Base-by-base conservation (phyloP, 306 rosid species). In the Delonix regia region DNA sequence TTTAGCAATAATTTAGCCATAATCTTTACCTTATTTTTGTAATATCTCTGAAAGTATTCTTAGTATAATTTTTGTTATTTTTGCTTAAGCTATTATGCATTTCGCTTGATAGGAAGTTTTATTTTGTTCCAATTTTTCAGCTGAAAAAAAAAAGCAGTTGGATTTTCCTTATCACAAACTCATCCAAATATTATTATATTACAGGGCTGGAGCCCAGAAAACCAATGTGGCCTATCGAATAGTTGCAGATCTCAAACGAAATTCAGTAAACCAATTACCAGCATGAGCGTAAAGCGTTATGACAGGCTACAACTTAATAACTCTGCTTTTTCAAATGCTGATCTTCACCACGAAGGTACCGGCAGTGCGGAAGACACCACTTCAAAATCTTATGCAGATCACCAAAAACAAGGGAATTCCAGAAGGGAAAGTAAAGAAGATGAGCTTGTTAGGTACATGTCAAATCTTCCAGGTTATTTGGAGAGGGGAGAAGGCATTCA, bases 371-470 rank as follows among this genome's bases (percentile, higher is more conserved):
- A 85, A 48, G 83, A 71, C 7, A 18, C 51, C 73, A 80, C 79
- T 34, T 75, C 77, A 51, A 84, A 84, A 64, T 53, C 81, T 73
- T 79, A 24, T 27, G 79, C 69, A 36, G 77, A 82, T 70, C 83
- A 74, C 53, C 87, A 78, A 75, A 84, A 81, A 72, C 88, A 91
- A 77, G 65, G 33, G 34, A 80, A 75, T 78, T 36, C 57, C 66
- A 80, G 83, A 55, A 86, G 83, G 80, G 82, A 69, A 74, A 71
- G 72, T 45, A 83, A 88, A 42, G 97, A 86, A 67, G 98, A 95
- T 3, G 99, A 95, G 76, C 88, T 95, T 62, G 90, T 95, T 52
- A 93, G 77, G 87, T 86, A 91, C 85, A 95, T 95, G 99, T 88
- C 97, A 21, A 85, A 85, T 53, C 85, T 95, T 85, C 99, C 99